These are phyloP conservation scores for Pyricularia sp. DNA, from an alignment of 2,329 filamentous ascomycete species.

Conservation along the genomic window DNA sequence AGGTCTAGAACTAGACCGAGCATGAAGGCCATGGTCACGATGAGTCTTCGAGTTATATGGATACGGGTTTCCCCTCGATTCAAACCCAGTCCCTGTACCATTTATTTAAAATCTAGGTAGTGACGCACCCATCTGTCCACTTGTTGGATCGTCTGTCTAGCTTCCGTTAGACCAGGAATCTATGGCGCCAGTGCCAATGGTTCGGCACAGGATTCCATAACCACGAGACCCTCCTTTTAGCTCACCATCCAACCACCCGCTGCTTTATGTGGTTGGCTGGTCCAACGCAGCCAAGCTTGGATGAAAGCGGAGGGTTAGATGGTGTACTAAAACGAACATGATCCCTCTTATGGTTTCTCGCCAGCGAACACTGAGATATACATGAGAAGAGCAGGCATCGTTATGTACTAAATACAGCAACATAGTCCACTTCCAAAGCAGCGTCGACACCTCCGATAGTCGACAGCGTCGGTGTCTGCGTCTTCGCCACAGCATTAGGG, in stretches of 20 bases:
- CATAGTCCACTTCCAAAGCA: not conserved
- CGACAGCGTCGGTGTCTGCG: not conserved
- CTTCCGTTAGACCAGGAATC: not conserved
- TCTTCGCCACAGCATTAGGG: constrained; percentile 14
- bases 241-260: not conserved
- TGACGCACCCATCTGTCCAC: not conserved
- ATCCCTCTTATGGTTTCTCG: not conserved
- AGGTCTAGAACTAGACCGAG: not conserved
- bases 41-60: not conserved
- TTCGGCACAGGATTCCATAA: not conserved
- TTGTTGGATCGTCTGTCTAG: not conserved
- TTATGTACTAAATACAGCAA: not conserved
- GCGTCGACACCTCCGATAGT: not conserved
- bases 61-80: not conserved
- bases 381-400: not conserved
- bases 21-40: not conserved
- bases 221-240: not conserved
- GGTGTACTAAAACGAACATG: not conserved
- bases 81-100: not conserved
- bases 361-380: not conserved
- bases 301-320: not conserved
- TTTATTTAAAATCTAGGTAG: not conserved
- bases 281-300: not conserved
- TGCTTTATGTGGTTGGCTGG: not conserved
- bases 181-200: not conserved